Conservation (phyloP, 2,329 filamentous ascomycete species). For the Penicillium concentricum region DNA sequence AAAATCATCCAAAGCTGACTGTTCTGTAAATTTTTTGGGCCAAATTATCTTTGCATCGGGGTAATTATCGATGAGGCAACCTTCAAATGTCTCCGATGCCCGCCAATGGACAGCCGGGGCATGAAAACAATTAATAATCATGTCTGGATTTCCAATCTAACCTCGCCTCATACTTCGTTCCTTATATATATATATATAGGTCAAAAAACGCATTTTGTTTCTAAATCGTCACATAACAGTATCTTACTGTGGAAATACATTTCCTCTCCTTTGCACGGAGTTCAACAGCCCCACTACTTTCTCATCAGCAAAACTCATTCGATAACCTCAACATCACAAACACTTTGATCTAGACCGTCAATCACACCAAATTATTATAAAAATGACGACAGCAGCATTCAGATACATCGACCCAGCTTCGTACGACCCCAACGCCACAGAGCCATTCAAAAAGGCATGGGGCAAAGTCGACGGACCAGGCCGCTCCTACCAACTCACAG, state of each 20-base stretch:
- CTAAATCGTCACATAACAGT: background rate
- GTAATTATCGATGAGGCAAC: background rate
- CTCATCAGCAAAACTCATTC: background rate
- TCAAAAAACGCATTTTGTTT: background rate
- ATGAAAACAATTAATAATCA: background rate
- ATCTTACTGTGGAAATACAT: background rate
- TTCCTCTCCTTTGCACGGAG: background rate
- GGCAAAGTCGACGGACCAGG: slow-evolving; percentile 62
- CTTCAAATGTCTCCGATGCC: background rate
- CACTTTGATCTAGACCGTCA: background rate
- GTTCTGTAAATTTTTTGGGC: background rate
- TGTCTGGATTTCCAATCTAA: background rate
- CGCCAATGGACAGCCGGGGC: background rate
- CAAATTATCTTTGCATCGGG: background rate
- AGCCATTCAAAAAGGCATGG: slow-evolving; percentile 55
- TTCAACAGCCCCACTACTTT: background rate
- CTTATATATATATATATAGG: background rate
- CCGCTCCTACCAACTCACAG: slow-evolving; percentile 52
- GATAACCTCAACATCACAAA: background rate
- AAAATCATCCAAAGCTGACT: background rate
- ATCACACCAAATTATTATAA: slow-evolving; percentile 16
- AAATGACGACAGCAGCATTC: slow-evolving; percentile 60
- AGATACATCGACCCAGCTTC: slow-evolving; percentile 60
- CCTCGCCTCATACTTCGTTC: background rate
- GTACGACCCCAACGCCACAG: slow-evolving; percentile 38